Base-by-base conservation (phyloP, 202 grass and related monocot species). In the Cymbopogon flexuosus region DNA sequence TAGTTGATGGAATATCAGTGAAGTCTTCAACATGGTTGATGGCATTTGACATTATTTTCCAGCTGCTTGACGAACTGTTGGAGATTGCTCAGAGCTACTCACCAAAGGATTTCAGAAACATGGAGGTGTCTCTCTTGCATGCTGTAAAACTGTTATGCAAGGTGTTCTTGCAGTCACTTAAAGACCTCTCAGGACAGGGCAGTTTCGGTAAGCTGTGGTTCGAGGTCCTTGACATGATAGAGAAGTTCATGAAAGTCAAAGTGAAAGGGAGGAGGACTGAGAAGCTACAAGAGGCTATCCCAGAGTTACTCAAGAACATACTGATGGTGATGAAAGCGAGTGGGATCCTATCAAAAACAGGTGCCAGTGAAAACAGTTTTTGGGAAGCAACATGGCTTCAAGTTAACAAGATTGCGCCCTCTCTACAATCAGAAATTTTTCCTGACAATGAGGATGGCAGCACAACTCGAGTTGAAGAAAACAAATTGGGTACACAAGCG, bases 1-100 rank as follows among this genome's bases (percentile, higher is more conserved):
- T 93, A 68, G 87, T 90, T 70, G 96, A 99, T 41, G 92, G 83
- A 29, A 83, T 99, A 69, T 85, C 79, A 70, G 79, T 99, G 68
- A 84, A 87, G 42, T 73, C 88, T 74, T 89, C 90, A 37, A 67
- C 85, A 42, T 99, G 96, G 96, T 71, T 93, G 40, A 93, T 96
- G 89, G 87, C 96, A 10, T 99, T 99, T 79, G 90, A 99, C 84
- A 89, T 96, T 65, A 63, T 99, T 69, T 96, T 96, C 84, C 91
- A 93, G 68, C 72, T 99, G 77, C 87, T 99, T 66, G 96, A 99
- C 52, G 96, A 99, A 52, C 72, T 99, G 64, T 75, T 96, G 80
- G 92, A 99, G 88, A 94, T 94, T 75, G 79, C 84, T 24, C 88
- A 93, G 59, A 99, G 46, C 80, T 87, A 96, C 76, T 96, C 92